Evolutionary conservation across 805 yeast species (phyloP), one percentile per base, ranked within the genome.

Genomic region (Sugiyamaella boreocaroliniensis): DNA sequence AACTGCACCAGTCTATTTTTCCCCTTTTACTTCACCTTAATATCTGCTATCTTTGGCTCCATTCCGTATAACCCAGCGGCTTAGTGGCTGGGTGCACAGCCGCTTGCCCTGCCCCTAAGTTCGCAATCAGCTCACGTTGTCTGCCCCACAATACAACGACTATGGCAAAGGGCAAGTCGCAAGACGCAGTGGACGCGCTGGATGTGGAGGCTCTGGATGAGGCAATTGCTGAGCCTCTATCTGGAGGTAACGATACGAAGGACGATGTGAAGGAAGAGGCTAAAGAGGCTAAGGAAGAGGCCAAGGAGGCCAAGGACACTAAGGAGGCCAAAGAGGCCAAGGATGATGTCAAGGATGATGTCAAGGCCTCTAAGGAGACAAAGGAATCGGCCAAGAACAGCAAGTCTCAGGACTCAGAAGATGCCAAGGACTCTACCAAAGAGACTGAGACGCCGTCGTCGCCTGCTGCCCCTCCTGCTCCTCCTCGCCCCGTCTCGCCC

Each of bases 401-500:
- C 43, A 19, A 55, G 40, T 43, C 52, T 15, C 29, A 46, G 32
- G 40, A 37, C 32, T 43, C 40, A n/a, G 50, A 40, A 40, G 56
- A 37, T 2, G 45, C 18, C 16, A 45, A 51, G 47, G 45, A 52
- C 10, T 47, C 15, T 45, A 41, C 20, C 16, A 51, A 51, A 4
- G n/a, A 12, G 16, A 47, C 37, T 14, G n/a, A 12, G 16, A 47
- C 37, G 29, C 37, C 55, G 18, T 12, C 45, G 4, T 11, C 19
- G 29, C 32, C 47, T 22, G 6, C 26, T 22, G 7, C 16, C 29
- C 82, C 82, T 12, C 71, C 78, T 19, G 69, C 64, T 55, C 85
- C 85, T 14, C 64, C 71, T 26, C 76, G 92, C 59, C 93, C 93
- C 7, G 67, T 76, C 29, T 77, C 86, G 4, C 85, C 88, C 19